Evolutionary conservation across 2,329 filamentous ascomycete species (phyloP), one percentile per base, ranked within the genome.

Genomic region (Diplocarpon rosae): DNA sequence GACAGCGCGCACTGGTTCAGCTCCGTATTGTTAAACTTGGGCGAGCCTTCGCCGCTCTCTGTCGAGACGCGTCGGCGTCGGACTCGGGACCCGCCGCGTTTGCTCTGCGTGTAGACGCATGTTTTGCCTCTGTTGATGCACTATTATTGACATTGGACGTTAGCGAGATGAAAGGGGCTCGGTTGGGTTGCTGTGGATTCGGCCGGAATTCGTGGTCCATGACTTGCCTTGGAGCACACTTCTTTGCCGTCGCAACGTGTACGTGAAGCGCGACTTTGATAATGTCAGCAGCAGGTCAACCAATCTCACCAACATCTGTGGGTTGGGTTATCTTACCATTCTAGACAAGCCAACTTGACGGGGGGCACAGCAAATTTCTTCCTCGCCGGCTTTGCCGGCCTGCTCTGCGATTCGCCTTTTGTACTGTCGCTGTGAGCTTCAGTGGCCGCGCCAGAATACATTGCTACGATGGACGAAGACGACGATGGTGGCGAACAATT

Each of bases 281-380:
- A 7, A 24, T 3, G 20, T 24, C 20, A 24, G 20, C 20, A 24
- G 20, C 20, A 24, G 7, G 20, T 24, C 20, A 24, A 7, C 7
- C 20, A 24, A 7, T 24, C 20, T 24, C 20, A 7, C 20, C 20
- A 24, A 24, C 20, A 9, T 5, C 9, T 16, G 3, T 9, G 2
- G n/a, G 13, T 17, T 9, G 2, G n/a, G 13, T 17, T 29, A 30
- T 28, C 66, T 47, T 65, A 72, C 69, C 69, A 72, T 42, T 69
- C 65, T 45, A 72, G 62, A 52, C 70, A 72, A 16, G 70, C 70
- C 40, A 69, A 62, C 56, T 72, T 73, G 24, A 72, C 69, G 1
- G 70, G 70, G 39, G 69, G 70, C 17, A 55, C 50, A 4, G 51
- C 50, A 33, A 59, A 57, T 40, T 58, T 59, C 53, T 53, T 59